Conservation (phyloP, 768 basidiomycete genomes). For the Tylopilus vinaceipallidus region DNA sequence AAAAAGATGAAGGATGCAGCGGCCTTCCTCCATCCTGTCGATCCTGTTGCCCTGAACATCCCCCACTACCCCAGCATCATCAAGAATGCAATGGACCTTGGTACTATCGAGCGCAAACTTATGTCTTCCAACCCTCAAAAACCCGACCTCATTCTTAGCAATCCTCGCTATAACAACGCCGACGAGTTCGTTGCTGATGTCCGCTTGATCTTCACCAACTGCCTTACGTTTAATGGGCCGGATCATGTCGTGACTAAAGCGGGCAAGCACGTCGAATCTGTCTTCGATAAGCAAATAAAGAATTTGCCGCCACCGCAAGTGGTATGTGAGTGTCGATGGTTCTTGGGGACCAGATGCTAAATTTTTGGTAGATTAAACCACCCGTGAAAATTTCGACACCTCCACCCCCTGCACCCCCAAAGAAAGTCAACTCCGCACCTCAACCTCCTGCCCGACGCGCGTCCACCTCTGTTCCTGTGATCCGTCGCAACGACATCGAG, state of each 20-base stretch:
- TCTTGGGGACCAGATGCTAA: slow-evolving; percentile 17
- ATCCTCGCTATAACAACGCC: slow-evolving; percentile 73
- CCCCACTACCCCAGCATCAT: slow-evolving; percentile 89
- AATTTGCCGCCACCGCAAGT: slow-evolving; percentile 76
- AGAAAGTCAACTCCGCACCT: slow-evolving; percentile 32
- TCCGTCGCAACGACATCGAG: slow-evolving; percentile 71
- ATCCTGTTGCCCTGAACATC: slow-evolving; percentile 75
- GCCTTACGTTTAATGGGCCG: slow-evolving; percentile 88
- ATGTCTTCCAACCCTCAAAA: slow-evolving; percentile 74
- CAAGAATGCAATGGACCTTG: slow-evolving; percentile 91
- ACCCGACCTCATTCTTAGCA: slow-evolving; percentile 63
- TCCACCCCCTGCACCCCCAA: slow-evolving; percentile 38
- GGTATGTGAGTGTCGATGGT: slow-evolving; percentile 46
- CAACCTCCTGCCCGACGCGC: slow-evolving; percentile 58
- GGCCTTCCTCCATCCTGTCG: slow-evolving; percentile 87
- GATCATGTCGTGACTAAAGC: slow-evolving; percentile 78
- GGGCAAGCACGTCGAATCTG: slow-evolving; percentile 78
- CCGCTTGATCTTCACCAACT: slow-evolving; percentile 85
- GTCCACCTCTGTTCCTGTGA: slow-evolving; percentile 79
- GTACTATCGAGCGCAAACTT: slow-evolving; percentile 89
- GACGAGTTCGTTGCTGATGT: slow-evolving; percentile 87
- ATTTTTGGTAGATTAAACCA: slow-evolving; percentile 37
- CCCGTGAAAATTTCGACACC: slow-evolving; percentile 41
- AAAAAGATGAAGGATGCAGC: slow-evolving; percentile 84
- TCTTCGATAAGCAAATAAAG: slow-evolving; percentile 87